Conservation (phyloP, 495 filamentous ascomycete genomes). For the Aspergillus leporis region DNA sequence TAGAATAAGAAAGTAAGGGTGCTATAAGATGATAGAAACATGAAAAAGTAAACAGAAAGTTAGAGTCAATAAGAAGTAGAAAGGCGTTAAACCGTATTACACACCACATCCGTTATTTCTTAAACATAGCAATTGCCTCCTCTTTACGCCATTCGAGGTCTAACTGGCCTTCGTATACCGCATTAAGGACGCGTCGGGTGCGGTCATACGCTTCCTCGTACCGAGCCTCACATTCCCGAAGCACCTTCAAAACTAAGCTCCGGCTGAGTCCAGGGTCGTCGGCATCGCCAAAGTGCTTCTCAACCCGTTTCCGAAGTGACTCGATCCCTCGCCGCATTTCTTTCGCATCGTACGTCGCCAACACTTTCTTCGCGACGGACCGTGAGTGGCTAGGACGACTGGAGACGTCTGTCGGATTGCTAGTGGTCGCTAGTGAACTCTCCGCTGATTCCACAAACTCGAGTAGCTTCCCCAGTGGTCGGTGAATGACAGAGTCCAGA, state of each 20-base stretch:
- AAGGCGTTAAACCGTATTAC: slow-evolving; percentile 16
- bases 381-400: slow-evolving; percentile 77
- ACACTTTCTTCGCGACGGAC: slow-evolving; percentile 77
- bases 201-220: slow-evolving; percentile 75
- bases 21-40: slow-evolving; percentile 5
- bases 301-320: slow-evolving; percentile 80
- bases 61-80: slow-evolving; percentile 14
- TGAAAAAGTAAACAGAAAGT: background rate
- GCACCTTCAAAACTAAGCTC: slow-evolving; percentile 72
- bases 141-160: slow-evolving; percentile 63
- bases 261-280: slow-evolving; percentile 70
- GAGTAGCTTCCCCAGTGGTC: slow-evolving; percentile 85
- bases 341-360: slow-evolving; percentile 75
- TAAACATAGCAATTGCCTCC: slow-evolving; percentile 56
- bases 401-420: slow-evolving; percentile 56
- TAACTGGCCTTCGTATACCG: slow-evolving; percentile 64
- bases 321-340: slow-evolving; percentile 85
- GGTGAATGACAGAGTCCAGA: slow-evolving; percentile 80
- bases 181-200: slow-evolving; percentile 60
- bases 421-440: slow-evolving; percentile 55
- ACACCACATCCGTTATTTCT: slow-evolving; percentile 30
- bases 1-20: slow-evolving; percentile 11
- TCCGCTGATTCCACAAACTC: slow-evolving; percentile 87
- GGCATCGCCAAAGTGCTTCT: slow-evolving; percentile 93
- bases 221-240: slow-evolving; percentile 76